Conservation (phyloP, 164 flowering plant genomes). For the Annona cherimola region DNA sequence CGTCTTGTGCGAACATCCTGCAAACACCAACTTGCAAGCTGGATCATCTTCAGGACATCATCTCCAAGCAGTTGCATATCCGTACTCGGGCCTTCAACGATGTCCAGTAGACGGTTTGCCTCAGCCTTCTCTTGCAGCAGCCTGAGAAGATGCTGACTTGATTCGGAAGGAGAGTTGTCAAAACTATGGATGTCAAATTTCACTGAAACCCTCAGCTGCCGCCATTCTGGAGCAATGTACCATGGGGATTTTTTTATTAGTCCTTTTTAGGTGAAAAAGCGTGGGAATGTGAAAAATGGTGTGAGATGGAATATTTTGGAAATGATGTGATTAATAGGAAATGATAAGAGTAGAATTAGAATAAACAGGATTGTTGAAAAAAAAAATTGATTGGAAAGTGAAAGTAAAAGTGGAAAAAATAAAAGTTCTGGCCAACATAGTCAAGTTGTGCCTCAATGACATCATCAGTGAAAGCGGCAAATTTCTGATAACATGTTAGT, state of each 20-base stretch:
- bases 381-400: no score
- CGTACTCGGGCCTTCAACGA: constrained; percentile 6
- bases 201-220: constrained; percentile 10
- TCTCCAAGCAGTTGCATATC: constrained; percentile 7
- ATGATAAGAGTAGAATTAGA: no score
- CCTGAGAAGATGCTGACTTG: constrained; percentile 5
- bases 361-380: no score
- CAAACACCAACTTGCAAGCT: constrained; percentile 20
- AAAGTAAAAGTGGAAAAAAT: no score
- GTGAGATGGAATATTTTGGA: no score
- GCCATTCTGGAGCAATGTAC: constrained; percentile 19
- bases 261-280: no score
- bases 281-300: no score
- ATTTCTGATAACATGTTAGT: no score
- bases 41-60: constrained; percentile 12
- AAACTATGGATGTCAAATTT: constrained; percentile 30
- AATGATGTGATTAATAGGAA: no score
- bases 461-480: no score
- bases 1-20: constrained; percentile 11
- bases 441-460: no score
- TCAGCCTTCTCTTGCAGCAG: constrained; percentile 9
- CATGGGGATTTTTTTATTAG: constrained; percentile 11
- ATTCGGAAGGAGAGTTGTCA: constrained; percentile 11
- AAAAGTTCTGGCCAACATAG: no score
- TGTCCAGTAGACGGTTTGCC: constrained; percentile 9